phyloP scores from a whole-genome alignment of 2,329 filamentous ascomycete species.

The Bipolaris cookei region DNA sequence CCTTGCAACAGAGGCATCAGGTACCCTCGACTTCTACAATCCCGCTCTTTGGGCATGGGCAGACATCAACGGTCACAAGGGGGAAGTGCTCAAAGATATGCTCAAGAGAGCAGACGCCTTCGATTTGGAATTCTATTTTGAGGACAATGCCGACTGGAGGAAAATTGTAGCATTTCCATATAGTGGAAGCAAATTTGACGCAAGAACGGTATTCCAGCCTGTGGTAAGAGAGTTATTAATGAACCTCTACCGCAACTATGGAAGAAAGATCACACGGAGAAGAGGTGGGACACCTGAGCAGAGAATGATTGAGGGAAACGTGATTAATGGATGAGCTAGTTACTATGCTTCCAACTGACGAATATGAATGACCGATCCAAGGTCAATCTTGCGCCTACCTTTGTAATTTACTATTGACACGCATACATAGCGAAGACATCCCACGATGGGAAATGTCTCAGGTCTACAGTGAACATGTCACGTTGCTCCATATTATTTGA shows the following conservation, averaged over 20 bases:
- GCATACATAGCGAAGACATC: neutral
- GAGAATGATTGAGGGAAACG: slow-evolving; percentile 3
- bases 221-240: slow-evolving; percentile 38
- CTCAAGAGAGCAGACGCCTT: slow-evolving; percentile 41
- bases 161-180: slow-evolving; percentile 46
- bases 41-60: slow-evolving; percentile 45
- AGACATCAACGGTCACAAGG: slow-evolving; percentile 36
- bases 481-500: neutral
- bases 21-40: slow-evolving; percentile 43
- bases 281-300: slow-evolving; percentile 9
- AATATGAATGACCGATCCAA: neutral
- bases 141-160: slow-evolving; percentile 35
- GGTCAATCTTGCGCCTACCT: neutral
- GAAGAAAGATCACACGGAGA: slow-evolving; percentile 39
- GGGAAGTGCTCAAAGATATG: slow-evolving; percentile 40
- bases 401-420: neutral
- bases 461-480: neutral
- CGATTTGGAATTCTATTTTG: slow-evolving; percentile 43
- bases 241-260: slow-evolving; percentile 43
- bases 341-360: neutral
- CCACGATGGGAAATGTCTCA: too few relatives aligned
- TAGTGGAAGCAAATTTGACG: slow-evolving; percentile 42
- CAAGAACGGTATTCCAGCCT: slow-evolving; percentile 31
- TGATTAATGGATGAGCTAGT: slow-evolving; percentile 1
- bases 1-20: slow-evolving; percentile 22